Conservation (phyloP, 768 basidiomycete genomes). For the Serendipita sp. region DNA sequence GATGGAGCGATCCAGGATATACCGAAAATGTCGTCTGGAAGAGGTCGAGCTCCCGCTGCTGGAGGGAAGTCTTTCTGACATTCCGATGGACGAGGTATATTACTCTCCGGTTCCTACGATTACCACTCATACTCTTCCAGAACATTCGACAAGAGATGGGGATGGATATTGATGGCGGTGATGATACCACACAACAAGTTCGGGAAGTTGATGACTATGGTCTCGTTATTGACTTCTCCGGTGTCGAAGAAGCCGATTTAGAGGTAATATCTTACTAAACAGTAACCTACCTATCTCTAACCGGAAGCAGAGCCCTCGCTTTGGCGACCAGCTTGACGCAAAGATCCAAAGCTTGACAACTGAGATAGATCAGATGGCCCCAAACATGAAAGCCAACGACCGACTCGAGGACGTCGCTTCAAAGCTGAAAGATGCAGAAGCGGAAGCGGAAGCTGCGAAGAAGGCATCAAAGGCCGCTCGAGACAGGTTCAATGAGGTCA, state of each 20-base stretch:
- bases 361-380: slow-evolving; percentile 88
- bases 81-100: slow-evolving; percentile 89
- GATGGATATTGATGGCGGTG: slow-evolving; percentile 88
- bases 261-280: slow-evolving; percentile 29
- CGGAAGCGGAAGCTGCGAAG: slow-evolving; percentile 81
- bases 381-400: slow-evolving; percentile 94
- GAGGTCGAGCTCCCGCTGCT: slow-evolving; percentile 72
- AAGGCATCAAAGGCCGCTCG: slow-evolving; percentile 82
- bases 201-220: slow-evolving; percentile 68
- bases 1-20: slow-evolving; percentile 70
- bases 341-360: slow-evolving; percentile 49
- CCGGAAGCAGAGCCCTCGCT: slow-evolving; percentile 36
- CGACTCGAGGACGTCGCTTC: slow-evolving; percentile 74
- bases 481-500: slow-evolving; percentile 81
- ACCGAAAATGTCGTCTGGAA: slow-evolving; percentile 86
- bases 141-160: slow-evolving; percentile 70
- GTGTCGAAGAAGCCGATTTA: slow-evolving; percentile 57
- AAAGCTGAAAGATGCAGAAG: slow-evolving; percentile 77
- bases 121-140: slow-evolving; percentile 24
- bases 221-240: slow-evolving; percentile 74
- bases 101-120: slow-evolving; percentile 10
- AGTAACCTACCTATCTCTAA: slow-evolving; percentile 23
- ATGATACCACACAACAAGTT: slow-evolving; percentile 59
- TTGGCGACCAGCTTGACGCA: slow-evolving; percentile 55
- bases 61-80: slow-evolving; percentile 62